Evolutionary conservation across 139 green algal species (phyloP), one percentile per base, ranked within the genome.

Genomic region (Picocystis salinarum): DNA sequence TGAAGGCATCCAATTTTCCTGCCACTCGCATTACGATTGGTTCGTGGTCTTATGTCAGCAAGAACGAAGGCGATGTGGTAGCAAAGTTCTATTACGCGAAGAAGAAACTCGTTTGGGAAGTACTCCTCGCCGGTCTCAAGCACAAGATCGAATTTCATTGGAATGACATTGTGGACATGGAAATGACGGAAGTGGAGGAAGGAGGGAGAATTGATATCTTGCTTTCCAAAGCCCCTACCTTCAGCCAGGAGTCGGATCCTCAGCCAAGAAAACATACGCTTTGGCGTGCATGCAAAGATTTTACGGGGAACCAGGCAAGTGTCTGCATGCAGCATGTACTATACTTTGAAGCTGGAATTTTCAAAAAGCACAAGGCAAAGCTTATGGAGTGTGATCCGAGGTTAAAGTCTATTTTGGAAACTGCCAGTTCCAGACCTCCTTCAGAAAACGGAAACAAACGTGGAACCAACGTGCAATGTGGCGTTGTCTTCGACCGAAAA

Each of bases 1-100:
- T 65, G 15, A 64, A 64, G 55, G 55, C 55, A 23, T 61, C 52
- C 26, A 64, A 64, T 24, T 64, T 64, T 28, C 56, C 34, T 17
- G 53, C 42, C 3, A 28, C 25, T n/a, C 55, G 37, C 11, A n/a
- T 64, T 26, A 30, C 24, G 19, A 67, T 64, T 12, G 55, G 55
- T 45, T 39, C 17, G 19, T 64, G 55, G 55, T 28, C 51, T 42
- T 23, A 37, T 17, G 23, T 15, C 17, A 20, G 31, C 6, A 27
- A 27, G 10, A 44, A 66, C 46, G 56, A 68, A 23, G 56, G 56
- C 24, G 56, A 67, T 20, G 33, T 66, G 19, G 54, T 68, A 23
- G 44, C 55, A 18, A 66, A 66, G 56, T 69, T 46, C 30, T 66
- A 66, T 30, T 66, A 48, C 40, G 56, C 56, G 6, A 66, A 66